These are phyloP conservation scores for Tuctoria greenei DNA, from an alignment of 176 grass and related monocot genomes.

Conservation along the genomic window DNA sequence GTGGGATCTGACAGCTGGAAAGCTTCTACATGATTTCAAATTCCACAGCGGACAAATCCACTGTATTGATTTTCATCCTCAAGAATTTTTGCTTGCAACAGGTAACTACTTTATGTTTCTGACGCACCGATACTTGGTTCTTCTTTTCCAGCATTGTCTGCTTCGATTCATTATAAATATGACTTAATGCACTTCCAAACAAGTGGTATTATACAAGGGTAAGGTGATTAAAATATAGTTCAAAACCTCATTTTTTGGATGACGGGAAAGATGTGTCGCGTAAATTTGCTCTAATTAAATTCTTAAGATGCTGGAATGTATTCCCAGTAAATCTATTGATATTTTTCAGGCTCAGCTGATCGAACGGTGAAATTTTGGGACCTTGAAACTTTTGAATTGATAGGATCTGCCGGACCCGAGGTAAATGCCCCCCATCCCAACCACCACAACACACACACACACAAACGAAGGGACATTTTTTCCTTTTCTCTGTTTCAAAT, in stretches of 20 bases:
- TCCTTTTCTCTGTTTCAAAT: conserved; percentile 12
- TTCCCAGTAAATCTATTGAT: conserved; percentile 25
- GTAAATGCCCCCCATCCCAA: conserved; percentile 40
- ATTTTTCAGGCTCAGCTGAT: conserved; percentile 76
- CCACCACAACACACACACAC: too few species aligned
- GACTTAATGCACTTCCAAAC: background rate
- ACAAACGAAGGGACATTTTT: background rate
- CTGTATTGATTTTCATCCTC: conserved; percentile 89
- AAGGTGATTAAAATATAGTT: background rate
- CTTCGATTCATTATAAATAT: background rate
- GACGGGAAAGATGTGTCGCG: background rate
- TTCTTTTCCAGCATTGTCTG: background rate
- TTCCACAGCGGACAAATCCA: conserved; percentile 73
- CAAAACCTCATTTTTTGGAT: background rate
- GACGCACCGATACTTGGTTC: background rate
- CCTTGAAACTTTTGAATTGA: conserved; percentile 97
- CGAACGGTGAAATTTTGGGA: conserved; percentile 97
- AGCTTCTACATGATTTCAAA: conserved; percentile 95
- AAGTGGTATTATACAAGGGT: background rate
- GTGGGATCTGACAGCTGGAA: conserved; percentile 99
- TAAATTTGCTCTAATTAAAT: background rate
- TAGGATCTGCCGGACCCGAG: conserved; percentile 91
- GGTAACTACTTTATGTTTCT: conserved; percentile 48
- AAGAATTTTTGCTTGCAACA: conserved; percentile 97
- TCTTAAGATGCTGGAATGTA: conserved; percentile 21